Percentiles rank a stretch among this genome's conserved stretches.
Evolutionary conservation across 225 moss, liverwort and hornwort species (phyloP).

Genomic region (Pleurozium schreberi): DNA sequence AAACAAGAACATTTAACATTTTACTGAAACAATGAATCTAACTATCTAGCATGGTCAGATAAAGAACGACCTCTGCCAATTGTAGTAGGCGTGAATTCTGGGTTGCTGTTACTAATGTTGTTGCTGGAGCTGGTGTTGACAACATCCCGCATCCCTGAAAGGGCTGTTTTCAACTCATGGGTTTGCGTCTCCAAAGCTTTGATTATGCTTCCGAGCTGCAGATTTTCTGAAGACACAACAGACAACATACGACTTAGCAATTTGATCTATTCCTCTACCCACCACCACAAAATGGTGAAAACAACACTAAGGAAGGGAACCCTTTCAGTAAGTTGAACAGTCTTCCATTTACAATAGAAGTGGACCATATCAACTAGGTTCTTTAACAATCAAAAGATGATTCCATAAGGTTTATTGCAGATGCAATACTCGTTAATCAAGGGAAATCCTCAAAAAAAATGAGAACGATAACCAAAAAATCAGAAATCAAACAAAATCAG

Average conservation of each 20-base stretch:
- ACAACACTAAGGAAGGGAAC: background rate
- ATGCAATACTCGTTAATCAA: background rate
- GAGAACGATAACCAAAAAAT: background rate
- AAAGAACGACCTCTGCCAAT: slow-evolving; percentile 24
- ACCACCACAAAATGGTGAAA: background rate
- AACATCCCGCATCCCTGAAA: slow-evolving; percentile 68
- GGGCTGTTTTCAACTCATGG: slow-evolving; percentile 61
- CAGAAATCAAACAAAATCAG: background rate
- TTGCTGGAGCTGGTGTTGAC: slow-evolving; percentile 8
- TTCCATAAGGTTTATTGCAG: background rate
- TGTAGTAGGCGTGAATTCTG: slow-evolving; percentile 26
- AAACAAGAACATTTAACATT: background rate
- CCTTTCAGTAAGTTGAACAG: background rate
- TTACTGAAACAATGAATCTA: background rate
- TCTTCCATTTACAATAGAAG: background rate
- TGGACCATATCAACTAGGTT: background rate
- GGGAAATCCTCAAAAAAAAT: background rate
- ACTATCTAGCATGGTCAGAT: background rate
- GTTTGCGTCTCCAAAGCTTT: slow-evolving; percentile 82
- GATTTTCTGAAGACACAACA: slow-evolving; percentile 40
- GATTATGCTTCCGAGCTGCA: slow-evolving; percentile 55
- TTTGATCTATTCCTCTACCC: background rate
- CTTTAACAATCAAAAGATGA: background rate
- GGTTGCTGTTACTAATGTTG: slow-evolving; percentile 3
- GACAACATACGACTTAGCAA: background rate